phyloP scores from a whole-genome alignment of 139 green algal genomes.

The Micromonas commoda region DNA sequence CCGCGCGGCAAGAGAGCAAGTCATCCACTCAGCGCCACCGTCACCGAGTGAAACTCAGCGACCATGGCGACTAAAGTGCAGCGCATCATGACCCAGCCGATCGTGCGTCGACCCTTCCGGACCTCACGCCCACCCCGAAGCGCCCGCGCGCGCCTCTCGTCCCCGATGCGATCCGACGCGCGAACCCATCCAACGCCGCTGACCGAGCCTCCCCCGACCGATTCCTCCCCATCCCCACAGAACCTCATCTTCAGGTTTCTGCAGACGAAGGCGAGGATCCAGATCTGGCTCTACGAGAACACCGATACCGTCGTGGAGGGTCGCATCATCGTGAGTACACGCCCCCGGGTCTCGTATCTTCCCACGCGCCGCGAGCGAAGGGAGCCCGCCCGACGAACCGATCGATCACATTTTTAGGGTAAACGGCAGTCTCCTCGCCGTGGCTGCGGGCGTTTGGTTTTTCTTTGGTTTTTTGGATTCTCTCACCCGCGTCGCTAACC shows the following conservation, averaged over 20 bases:
- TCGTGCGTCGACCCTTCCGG: conserved; percentile 42
- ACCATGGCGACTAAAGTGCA: conserved; percentile 57
- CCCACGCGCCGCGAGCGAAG: neutral
- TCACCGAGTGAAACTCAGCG: neutral
- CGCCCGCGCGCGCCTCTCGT: neutral
- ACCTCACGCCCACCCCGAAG: neutral
- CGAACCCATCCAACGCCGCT: neutral
- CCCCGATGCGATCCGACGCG: conserved; percentile 11
- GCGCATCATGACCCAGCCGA: conserved; percentile 82
- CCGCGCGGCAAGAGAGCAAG: too few relatives aligned
- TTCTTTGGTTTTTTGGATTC: too few relatives aligned
- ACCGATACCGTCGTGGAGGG: conserved; percentile 88
- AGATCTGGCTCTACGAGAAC: conserved; percentile 97
- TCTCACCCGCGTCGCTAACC: too few relatives aligned
- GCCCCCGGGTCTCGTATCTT: neutral
- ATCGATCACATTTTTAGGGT: neutral
- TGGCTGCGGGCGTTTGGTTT: too few relatives aligned
- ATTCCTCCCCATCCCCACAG: conserved; percentile 6
- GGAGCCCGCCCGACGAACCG: neutral
- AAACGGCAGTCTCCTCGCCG: too few relatives aligned
- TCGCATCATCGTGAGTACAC: conserved; percentile 82
- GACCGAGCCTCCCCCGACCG: neutral
- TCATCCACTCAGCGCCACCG: too few relatives aligned
- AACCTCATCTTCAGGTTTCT: conserved; percentile 98
- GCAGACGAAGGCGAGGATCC: conserved; percentile 83